phyloP scores from a whole-genome alignment of 1,284 basidiomycete species.

The Rhodotorula sp. region DNA sequence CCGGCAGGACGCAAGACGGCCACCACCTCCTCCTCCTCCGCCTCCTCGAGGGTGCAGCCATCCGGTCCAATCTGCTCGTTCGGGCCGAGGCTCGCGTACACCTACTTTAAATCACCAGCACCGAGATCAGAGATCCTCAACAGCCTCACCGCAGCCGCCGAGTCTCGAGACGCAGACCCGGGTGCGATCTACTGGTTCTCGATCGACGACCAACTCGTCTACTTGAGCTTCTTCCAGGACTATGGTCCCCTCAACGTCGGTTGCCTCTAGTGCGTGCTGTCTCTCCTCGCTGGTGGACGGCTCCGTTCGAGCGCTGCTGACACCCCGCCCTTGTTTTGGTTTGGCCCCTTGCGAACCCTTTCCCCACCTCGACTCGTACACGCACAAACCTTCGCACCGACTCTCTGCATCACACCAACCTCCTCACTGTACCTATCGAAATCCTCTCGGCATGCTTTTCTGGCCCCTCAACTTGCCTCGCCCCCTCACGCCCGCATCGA shows the following conservation, averaged over 20 bases:
- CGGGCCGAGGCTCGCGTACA: slow-evolving; percentile 39
- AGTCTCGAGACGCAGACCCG: neutral
- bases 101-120: slow-evolving; percentile 39
- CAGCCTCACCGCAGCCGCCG: neutral
- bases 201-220: slow-evolving; percentile 85
- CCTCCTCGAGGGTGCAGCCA: slow-evolving; percentile 5
- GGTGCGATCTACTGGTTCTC: slow-evolving; percentile 51
- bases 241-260: slow-evolving; percentile 91
- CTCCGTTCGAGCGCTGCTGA: no score
- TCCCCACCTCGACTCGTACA: neutral
- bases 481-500: neutral
- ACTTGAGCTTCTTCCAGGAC: slow-evolving; percentile 91
- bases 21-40: no score
- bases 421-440: neutral
- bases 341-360: no score
- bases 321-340: no score
- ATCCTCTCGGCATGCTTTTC: neutral
- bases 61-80: slow-evolving; percentile 36
- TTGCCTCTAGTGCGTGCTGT: slow-evolving; percentile 64
- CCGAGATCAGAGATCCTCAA: slow-evolving; percentile 35
- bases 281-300: no score
- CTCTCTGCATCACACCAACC: neutral
- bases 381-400: neutral
- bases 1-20: neutral
- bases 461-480: no score